Conservation (phyloP, 208 protist genomes). For the Vickermania spadyakhi region DNA sequence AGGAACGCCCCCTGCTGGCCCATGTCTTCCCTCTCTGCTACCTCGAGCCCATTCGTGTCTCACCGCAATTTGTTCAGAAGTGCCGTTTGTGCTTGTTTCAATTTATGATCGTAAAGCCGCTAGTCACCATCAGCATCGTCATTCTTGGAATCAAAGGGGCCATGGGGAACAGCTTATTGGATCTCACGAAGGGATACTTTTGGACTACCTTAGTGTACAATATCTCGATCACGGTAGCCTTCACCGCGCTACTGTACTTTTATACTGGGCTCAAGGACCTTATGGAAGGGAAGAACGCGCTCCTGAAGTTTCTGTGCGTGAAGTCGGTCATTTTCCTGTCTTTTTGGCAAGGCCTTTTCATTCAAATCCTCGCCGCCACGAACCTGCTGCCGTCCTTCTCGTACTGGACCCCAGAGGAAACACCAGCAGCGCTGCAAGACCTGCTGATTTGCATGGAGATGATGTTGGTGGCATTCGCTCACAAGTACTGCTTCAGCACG, state of each 20-base stretch:
- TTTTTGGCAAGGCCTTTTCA: conserved; percentile 89
- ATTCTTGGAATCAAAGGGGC: conserved; percentile 61
- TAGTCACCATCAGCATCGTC: conserved; percentile 72
- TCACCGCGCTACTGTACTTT: conserved; percentile 88
- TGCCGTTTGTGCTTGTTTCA: conserved; percentile 85
- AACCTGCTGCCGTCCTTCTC: conserved; percentile 55
- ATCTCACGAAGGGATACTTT: conserved; percentile 77
- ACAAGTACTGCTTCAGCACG: conserved; percentile 87
- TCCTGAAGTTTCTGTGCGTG: conserved; percentile 90
- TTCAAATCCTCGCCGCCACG: conserved; percentile 64
- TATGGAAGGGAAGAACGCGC: conserved; percentile 81
- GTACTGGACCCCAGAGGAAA: conserved; percentile 68
- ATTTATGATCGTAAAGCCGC: conserved; percentile 89
- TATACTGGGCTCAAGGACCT: conserved; percentile 81
- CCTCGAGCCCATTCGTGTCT: conserved; percentile 73
- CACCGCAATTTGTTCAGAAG: conserved; percentile 79
- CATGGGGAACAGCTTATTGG: conserved; percentile 60
- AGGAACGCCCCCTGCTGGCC: conserved; percentile 59
- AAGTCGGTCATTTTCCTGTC: conserved; percentile 90
- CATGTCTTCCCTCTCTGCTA: conserved; percentile 82
- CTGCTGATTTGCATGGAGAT: conserved; percentile 89
- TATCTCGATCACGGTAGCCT: conserved; percentile 88
- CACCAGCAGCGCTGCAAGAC: conserved; percentile 68
- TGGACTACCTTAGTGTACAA: conserved; percentile 90
- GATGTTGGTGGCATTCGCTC: conserved; percentile 85